Evolutionary conservation across 2,329 filamentous ascomycete species (phyloP).

Genomic region (Zymoseptoria pseudotritici): DNA sequence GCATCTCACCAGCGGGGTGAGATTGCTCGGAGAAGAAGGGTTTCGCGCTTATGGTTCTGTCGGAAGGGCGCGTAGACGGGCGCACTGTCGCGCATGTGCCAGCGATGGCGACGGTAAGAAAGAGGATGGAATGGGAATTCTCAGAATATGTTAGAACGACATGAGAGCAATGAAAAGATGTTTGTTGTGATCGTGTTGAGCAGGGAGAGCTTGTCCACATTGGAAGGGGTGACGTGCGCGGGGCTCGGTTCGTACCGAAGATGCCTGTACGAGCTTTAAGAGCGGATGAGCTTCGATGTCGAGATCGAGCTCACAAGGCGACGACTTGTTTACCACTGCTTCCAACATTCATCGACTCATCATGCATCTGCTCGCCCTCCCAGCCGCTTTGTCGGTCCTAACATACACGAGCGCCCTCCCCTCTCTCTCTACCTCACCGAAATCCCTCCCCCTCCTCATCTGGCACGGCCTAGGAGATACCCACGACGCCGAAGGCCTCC

Average conservation of each 20-base stretch:
- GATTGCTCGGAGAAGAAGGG: not conserved
- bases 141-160: not conserved
- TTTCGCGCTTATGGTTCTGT: not conserved
- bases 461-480: constrained; percentile 85
- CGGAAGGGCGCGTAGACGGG: not conserved
- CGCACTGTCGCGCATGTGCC: not conserved
- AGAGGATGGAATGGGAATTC: not conserved
- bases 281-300: not conserved
- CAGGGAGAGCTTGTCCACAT: not conserved
- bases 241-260: not conserved
- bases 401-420: constrained; percentile 6
- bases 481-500: constrained; percentile 68
- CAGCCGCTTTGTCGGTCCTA: constrained; percentile 9
- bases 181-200: not conserved
- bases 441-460: constrained; percentile 76
- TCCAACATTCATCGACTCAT: not conserved
- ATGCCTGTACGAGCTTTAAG: not conserved
- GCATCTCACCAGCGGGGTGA: not conserved
- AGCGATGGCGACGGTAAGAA: not conserved
- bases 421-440: constrained; percentile 2
- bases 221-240: not conserved
- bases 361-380: constrained; percentile 15
- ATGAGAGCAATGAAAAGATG: not conserved
- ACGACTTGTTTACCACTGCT: not conserved
- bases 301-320: not conserved